phyloP scores from a whole-genome alignment of 164 flowering plant species.

The Echeveria elegans region DNA sequence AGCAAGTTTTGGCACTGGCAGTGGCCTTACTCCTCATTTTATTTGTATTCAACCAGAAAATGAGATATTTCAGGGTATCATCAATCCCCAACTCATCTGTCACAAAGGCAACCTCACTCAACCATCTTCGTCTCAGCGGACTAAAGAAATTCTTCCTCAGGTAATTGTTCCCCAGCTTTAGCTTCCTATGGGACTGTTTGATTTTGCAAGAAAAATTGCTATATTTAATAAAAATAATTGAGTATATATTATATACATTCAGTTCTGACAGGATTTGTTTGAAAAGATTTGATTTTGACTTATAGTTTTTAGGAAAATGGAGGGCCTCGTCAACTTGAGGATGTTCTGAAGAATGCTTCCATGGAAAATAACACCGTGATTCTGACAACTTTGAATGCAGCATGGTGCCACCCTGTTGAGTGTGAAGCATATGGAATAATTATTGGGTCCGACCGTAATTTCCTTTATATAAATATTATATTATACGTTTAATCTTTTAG shows the following conservation, averaged over 20 bases:
- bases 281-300: no score
- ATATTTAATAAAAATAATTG: no score
- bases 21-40: not conserved
- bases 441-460: no score
- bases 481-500: no score
- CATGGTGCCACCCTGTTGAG: constrained; percentile 15
- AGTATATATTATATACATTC: no score
- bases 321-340: not conserved
- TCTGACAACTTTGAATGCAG: not conserved
- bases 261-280: no score
- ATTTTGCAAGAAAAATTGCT: no score
- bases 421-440: no score
- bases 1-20: not conserved
- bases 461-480: no score
- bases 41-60: not conserved
- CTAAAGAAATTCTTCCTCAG: not conserved
- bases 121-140: not conserved
- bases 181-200: no score
- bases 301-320: not conserved
- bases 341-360: not conserved
- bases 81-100: not conserved
- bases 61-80: not conserved
- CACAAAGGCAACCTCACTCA: not conserved
- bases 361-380: constrained; percentile 5
- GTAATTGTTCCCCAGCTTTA: no score